Evolutionary conservation across 208 protist species (phyloP).

Genomic region (Leishmania arabica): DNA sequence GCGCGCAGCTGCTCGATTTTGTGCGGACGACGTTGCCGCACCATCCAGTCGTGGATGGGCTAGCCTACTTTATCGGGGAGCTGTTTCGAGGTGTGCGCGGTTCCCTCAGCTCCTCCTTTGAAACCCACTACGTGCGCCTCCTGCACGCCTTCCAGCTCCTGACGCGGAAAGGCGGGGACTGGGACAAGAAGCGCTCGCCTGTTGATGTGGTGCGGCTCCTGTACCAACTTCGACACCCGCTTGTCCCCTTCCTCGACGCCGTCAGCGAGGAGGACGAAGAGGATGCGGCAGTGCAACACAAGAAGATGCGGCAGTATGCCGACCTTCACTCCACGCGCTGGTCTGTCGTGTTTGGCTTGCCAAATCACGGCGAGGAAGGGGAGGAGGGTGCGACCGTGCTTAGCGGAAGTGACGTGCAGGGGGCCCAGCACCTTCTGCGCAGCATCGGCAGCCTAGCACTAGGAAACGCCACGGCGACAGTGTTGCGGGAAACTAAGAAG

Average conservation of each 20-base stretch:
- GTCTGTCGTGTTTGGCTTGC: conserved; percentile 13
- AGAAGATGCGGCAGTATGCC: neutral
- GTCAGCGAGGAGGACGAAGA: conserved; percentile 16
- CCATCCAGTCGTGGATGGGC: conserved; percentile 70
- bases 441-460: conserved; percentile 36
- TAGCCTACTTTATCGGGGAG: conserved; percentile 67
- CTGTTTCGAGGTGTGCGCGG: conserved; percentile 85
- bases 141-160: conserved; percentile 54
- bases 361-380: neutral
- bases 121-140: conserved; percentile 60
- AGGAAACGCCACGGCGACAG: conserved; percentile 30
- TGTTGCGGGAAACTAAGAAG: conserved; percentile 56
- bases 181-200: neutral
- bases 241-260: conserved; percentile 25
- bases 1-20: conserved; percentile 38
- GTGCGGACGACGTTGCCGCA: conserved; percentile 39
- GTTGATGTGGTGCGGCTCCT: conserved; percentile 23
- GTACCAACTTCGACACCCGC: conserved; percentile 23
- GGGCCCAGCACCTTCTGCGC: conserved; percentile 40
- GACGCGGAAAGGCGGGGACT: neutral
- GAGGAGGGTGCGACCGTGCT: conserved; percentile 28
- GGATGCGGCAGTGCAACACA: neutral
- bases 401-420: conserved; percentile 22
- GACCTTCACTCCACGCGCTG: conserved; percentile 26
- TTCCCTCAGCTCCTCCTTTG: conserved; percentile 79